Percentiles rank a stretch among this genome's conserved stretches.
phyloP scores from a whole-genome alignment of 345 rosid species.

The Lenwebbia sp. region DNA sequence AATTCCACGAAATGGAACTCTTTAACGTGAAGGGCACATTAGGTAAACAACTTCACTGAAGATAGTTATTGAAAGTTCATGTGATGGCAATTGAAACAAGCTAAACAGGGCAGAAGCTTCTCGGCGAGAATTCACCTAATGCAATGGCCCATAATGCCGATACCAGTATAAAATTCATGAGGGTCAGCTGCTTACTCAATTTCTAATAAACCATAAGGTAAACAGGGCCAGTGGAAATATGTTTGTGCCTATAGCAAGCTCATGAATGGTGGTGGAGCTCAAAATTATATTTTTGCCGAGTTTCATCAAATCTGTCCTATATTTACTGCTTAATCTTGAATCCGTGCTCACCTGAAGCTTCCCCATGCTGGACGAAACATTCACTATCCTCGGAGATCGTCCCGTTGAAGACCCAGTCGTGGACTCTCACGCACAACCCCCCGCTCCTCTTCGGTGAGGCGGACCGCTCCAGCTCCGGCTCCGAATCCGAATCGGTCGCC shows the following conservation, averaged over 20 bases:
- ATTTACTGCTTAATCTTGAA: background rate
- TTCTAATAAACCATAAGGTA: background rate
- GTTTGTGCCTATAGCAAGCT: background rate
- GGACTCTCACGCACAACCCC: too few relatives aligned
- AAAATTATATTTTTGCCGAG: background rate
- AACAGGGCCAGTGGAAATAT: background rate
- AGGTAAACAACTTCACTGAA: background rate
- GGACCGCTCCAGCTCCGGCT: too few relatives aligned
- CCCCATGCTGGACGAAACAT: constrained; percentile 25
- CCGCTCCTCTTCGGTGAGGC: too few relatives aligned
- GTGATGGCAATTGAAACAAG: background rate
- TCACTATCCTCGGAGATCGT: constrained; percentile 22
- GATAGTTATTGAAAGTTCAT: background rate
- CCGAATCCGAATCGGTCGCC: too few relatives aligned
- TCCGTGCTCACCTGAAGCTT: constrained; percentile 19
- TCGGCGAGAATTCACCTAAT: background rate
- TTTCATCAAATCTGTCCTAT: background rate
- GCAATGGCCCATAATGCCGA: background rate
- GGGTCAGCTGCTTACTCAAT: background rate
- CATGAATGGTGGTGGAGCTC: background rate
- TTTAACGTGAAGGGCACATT: background rate
- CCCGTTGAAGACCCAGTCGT: too few relatives aligned
- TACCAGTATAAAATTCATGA: background rate
- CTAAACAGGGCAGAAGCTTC: background rate
- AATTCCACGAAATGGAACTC: background rate